Evolutionary conservation across 805 yeast genomes (phyloP).

Genomic region (Metschnikowia gelsemii): DNA sequence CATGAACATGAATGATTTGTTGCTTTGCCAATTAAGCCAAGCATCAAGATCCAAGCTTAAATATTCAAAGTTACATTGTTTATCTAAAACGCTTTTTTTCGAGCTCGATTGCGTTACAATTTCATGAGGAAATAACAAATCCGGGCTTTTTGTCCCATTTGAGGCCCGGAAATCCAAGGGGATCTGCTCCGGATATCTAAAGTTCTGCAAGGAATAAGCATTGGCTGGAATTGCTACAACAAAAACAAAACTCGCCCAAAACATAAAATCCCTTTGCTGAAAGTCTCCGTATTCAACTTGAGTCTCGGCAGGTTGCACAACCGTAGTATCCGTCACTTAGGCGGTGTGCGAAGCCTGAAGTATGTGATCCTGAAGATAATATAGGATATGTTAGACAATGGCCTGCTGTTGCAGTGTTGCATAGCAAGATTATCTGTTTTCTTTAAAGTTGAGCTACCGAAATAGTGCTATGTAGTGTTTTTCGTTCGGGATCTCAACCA

Average conservation of each 20-base stretch:
- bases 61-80: not conserved
- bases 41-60: conserved; percentile 11
- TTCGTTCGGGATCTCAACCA: not conserved
- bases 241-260: not conserved
- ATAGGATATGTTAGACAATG: not conserved
- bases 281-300: too few relatives aligned
- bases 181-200: not conserved
- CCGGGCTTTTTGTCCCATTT: not conserved
- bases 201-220: not conserved
- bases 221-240: not conserved
- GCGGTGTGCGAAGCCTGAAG: not conserved
- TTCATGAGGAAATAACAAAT: too few relatives aligned
- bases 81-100: not conserved
- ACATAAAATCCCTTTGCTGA: not conserved
- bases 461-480: not conserved
- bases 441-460: too few relatives aligned
- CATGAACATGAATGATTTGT: conserved; percentile 45
- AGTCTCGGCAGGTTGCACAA: too few relatives aligned
- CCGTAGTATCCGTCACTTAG: too few relatives aligned
- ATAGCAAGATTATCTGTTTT: conserved; percentile 1
- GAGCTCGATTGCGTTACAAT: not conserved
- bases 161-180: not conserved
- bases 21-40: conserved; percentile 50
- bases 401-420: not conserved
- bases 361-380: not conserved